These are phyloP conservation scores for Nakazawaea anatomiae DNA, from an alignment of 805 yeast species.

Conservation along the genomic window DNA sequence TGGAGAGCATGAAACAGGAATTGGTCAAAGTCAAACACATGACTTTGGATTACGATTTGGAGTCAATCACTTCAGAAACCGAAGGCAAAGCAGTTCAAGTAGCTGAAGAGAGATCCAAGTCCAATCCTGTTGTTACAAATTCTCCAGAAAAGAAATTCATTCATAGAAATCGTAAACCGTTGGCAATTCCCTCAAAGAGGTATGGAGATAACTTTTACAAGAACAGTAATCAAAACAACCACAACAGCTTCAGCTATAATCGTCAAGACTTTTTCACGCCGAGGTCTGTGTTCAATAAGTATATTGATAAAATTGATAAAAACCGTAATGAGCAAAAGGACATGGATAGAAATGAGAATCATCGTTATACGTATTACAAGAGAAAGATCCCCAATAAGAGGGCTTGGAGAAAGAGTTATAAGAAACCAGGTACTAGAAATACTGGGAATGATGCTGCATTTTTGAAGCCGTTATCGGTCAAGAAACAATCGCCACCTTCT, in stretches of 20 bases:
- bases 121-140: conserved; percentile 7
- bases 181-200: conserved; percentile 58
- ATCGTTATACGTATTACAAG: conserved; percentile 12
- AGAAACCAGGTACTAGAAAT: conserved; percentile 8
- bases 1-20: conserved; percentile 54
- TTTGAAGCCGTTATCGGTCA: conserved; percentile 9
- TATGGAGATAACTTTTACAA: conserved; percentile 8
- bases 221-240: conserved; percentile 13
- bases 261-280: conserved; percentile 78
- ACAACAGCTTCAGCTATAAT: conserved; percentile 31
- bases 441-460: conserved; percentile 18
- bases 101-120: conserved; percentile 14
- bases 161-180: conserved; percentile 48
- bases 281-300: conserved; percentile 63
- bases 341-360: conserved; percentile 12
- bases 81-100: background rate
- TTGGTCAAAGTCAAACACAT: conserved; percentile 55
- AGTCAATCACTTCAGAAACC: conserved; percentile 10
- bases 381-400: conserved; percentile 11
- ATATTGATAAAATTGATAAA: conserved; percentile 58
- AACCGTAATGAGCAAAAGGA: conserved; percentile 17
- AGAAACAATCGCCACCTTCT: conserved; percentile 8
- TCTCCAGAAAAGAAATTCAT: conserved; percentile 19
- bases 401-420: conserved; percentile 16
- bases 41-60: conserved; percentile 76